Percentiles rank a stretch among this genome's conserved stretches.
Evolutionary conservation across 1,139 yeast species (phyloP).

Genomic region (Diutina rugosa): DNA sequence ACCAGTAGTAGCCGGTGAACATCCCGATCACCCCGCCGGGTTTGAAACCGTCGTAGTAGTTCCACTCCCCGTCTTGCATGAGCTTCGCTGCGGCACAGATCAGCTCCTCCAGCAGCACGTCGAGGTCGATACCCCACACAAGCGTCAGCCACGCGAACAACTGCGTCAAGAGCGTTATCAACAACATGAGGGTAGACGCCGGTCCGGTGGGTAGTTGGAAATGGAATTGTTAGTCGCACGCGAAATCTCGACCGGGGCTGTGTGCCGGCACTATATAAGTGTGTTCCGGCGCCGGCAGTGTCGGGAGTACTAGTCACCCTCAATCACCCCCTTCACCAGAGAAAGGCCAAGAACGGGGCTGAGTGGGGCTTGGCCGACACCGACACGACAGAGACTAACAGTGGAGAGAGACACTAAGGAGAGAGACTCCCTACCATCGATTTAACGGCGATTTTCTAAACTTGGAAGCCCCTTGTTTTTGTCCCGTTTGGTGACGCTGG

Average conservation of each 20-base stretch:
- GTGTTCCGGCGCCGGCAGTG: neutral
- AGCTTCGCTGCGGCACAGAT: slow-evolving; percentile 46
- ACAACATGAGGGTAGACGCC: neutral
- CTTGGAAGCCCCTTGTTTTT: too few relatives aligned
- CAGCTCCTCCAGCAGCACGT: slow-evolving; percentile 10
- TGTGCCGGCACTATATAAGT: neutral
- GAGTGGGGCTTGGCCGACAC: too few relatives aligned
- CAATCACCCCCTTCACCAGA: neutral
- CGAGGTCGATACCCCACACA: neutral
- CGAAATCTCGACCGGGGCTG: neutral
- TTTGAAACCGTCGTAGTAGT: slow-evolving; percentile 53
- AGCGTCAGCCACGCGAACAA: neutral
- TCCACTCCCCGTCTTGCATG: slow-evolving; percentile 51
- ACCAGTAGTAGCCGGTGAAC: slow-evolving; percentile 68
- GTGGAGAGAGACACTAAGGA: too few relatives aligned
- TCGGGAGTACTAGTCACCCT: neutral
- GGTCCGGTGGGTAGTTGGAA: neutral
- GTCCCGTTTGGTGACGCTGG: too few relatives aligned
- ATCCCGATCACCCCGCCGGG: slow-evolving; percentile 69
- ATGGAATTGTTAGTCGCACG: neutral
- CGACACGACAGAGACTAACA: too few relatives aligned
- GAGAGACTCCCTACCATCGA: too few relatives aligned
- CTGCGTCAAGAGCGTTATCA: neutral
- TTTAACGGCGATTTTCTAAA: too few relatives aligned
- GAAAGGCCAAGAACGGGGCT: neutral